Percentiles rank a stretch among this genome's conserved stretches.
phyloP scores from a whole-genome alignment of 257 asterid species.

The Solanum corneliomulleri region DNA sequence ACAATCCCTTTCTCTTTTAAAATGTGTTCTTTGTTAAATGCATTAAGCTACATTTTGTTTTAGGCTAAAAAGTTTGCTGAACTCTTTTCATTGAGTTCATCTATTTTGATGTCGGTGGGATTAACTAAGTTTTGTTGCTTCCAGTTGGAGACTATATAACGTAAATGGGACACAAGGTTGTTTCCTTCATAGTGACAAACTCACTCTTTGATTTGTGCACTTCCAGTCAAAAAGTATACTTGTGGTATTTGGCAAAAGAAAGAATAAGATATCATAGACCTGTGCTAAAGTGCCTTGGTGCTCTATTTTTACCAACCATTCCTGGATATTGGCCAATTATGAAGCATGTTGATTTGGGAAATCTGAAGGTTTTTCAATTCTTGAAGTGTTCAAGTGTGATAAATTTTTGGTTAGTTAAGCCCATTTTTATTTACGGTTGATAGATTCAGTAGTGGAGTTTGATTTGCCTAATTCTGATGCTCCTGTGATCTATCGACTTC shows the following conservation, averaged over 20 bases:
- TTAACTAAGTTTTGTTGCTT: background rate
- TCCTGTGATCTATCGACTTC: background rate
- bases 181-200: background rate
- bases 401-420: background rate
- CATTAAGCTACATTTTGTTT: background rate
- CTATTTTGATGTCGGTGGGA: background rate
- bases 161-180: background rate
- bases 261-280: background rate
- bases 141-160: background rate
- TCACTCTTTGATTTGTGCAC: background rate
- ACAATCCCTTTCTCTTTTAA: background rate
- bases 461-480: background rate
- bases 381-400: background rate
- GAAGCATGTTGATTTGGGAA: background rate
- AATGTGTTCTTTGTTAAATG: background rate
- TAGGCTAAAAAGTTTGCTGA: background rate
- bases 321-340: background rate
- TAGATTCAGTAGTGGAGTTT: background rate
- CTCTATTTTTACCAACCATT: background rate
- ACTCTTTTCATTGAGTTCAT: background rate
- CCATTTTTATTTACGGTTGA: background rate
- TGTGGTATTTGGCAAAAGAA: background rate
- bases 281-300: background rate
- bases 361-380: background rate
- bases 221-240: background rate